A percentile compares a stretch with the other conserved stretches of the same genome.
phyloP scores from a whole-genome alignment of 2,329 filamentous ascomycete species.

The Aspergillus spinulosporus region DNA sequence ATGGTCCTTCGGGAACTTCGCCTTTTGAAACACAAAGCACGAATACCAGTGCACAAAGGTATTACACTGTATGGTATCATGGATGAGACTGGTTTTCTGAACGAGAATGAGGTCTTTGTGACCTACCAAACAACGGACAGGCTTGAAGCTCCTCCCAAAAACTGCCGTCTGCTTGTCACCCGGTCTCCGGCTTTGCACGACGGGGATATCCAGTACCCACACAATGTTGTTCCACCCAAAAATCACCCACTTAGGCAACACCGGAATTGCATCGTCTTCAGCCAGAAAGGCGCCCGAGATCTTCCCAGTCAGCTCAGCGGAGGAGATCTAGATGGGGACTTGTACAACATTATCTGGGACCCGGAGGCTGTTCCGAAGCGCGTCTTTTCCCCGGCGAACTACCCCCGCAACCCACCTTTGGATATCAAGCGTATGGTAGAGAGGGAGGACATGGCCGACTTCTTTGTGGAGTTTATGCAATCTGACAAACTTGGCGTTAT shows the following conservation, averaged over 20 bases:
- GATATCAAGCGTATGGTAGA: slow-evolving; percentile 63
- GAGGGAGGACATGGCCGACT: slow-evolving; percentile 69
- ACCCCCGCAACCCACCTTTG: slow-evolving; percentile 58
- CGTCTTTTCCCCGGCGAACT: slow-evolving; percentile 65
- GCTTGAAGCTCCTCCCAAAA: slow-evolving; percentile 12
- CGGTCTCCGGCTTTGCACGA: slow-evolving; percentile 80
- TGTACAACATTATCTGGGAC: slow-evolving; percentile 80
- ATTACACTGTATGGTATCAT: slow-evolving; percentile 80
- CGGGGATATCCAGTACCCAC: slow-evolving; percentile 71
- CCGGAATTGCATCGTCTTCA: slow-evolving; percentile 77
- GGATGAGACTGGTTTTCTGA: slow-evolving; percentile 72
- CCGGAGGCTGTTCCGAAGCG: slow-evolving; percentile 43
- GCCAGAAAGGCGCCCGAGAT: slow-evolving; percentile 67
- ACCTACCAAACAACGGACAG: slow-evolving; percentile 17
- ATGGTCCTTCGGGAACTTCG: slow-evolving; percentile 69
- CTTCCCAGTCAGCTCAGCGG: slow-evolving; percentile 76
- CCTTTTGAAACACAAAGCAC: slow-evolving; percentile 73
- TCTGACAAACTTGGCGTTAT: slow-evolving; percentile 67
- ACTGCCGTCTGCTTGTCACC: slow-evolving; percentile 61
- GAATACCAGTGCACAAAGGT: slow-evolving; percentile 69
- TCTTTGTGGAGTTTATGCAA: slow-evolving; percentile 77
- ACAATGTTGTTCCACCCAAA: slow-evolving; percentile 59
- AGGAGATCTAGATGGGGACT: slow-evolving; percentile 80
- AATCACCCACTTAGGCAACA: slow-evolving; percentile 63
- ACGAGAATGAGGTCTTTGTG: slow-evolving; percentile 58